Evolutionary conservation across 306 rosid genomes (phyloP), one percentile per base, ranked within the genome.

Genomic region (Cyamopsis tetragonoloba): DNA sequence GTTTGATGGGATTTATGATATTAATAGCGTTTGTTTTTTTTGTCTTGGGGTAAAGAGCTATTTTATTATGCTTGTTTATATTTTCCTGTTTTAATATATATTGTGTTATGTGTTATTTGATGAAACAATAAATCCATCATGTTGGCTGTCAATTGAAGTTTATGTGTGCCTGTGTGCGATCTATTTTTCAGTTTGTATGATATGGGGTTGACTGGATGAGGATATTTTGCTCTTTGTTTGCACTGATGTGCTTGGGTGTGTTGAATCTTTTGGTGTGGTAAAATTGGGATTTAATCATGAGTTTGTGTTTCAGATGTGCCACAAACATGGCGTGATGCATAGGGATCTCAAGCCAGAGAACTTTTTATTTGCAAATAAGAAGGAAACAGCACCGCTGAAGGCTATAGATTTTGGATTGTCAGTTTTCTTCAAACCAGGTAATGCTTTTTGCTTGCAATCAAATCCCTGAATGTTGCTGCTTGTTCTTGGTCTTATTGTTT

Each of bases 321-420:
- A 93, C 89, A 83, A 82, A 79, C 87, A 93, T 31, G 99, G 97
- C 4, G 99, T 93, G 71, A 93, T 93, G 85, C 99, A 93, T 71
- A 68, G 99, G 46, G 99, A 93, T 80, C 87, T 93, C 26, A 93
- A 93, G 81, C 99, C 99, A 0, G 99, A 93, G 78, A 93, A 93
- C 85, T 93, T 93, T 82, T 72, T 93, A 72, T 93, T 93, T 34
- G 99, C 76, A 58, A 89, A 86, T 79, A 88, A 81, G 84, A 93
- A 90, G 84, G 99, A 93, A 84, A 80, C 91, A 1, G 80, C 99
- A 2, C 58, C 85, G 5, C 66, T 93, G 67, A 93, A 93, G 82
- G 95, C 97, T 62, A 93, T 90, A 44, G 99, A 90, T 79, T 93
- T 93, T 74, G 99, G 99, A 57, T 65, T 93, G 76, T 93, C 99